phyloP scores from a whole-genome alignment of 257 asterid species.

The Echium plantagineum region DNA sequence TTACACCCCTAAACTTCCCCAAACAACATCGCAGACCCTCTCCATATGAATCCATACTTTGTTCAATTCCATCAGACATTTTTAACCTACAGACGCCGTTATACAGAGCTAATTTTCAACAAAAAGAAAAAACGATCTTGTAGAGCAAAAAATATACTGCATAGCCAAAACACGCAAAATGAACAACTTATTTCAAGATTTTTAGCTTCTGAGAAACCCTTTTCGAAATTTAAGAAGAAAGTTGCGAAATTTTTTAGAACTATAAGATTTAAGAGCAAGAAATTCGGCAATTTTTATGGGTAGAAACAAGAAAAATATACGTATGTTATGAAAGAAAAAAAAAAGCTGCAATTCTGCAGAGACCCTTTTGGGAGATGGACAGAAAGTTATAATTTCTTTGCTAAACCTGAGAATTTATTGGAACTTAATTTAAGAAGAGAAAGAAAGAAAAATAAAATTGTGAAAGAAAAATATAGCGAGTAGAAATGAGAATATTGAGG shows the following conservation, averaged over 20 bases:
- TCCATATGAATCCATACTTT: background rate
- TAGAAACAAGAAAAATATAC: background rate
- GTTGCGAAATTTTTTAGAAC: background rate
- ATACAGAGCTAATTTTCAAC: conserved; percentile 4
- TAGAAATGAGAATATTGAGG: too few species aligned
- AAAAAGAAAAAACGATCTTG: background rate
- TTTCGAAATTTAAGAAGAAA: background rate
- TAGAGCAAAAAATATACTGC: too few species aligned
- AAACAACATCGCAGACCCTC: conserved; percentile 25
- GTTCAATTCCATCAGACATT: conserved; percentile 4
- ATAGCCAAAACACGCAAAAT: background rate
- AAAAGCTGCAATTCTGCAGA: conserved; percentile 3
- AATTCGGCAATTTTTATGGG: background rate
- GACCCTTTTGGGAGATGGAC: conserved; percentile 8
- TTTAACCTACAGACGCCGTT: too few species aligned
- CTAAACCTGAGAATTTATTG: too few species aligned
- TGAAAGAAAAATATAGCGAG: too few species aligned
- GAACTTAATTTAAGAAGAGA: background rate
- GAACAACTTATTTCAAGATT: background rate
- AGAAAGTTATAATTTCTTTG: too few species aligned
- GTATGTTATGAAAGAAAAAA: background rate
- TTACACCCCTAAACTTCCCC: conserved; percentile 70
- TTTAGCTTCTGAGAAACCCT: background rate
- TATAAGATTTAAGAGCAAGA: too few species aligned
- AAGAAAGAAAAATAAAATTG: background rate